Evolutionary conservation across 1,139 yeast species (phyloP), one percentile per base, ranked within the genome.

Genomic region (Komagataea norvegica): DNA sequence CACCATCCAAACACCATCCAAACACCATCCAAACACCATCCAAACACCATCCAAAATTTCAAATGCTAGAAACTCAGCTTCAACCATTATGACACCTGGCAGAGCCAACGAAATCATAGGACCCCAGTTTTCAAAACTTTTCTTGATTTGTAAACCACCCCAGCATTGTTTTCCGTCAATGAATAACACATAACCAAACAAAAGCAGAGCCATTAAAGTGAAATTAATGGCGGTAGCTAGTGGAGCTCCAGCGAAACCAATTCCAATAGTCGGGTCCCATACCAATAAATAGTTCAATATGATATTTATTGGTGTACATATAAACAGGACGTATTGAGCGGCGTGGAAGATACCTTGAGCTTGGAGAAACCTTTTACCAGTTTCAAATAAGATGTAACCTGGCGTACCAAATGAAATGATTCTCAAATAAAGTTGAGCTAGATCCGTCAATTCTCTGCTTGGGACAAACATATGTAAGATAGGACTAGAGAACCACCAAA

Each of bases 121-220:
- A 1, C 53, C 45, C 68, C 68, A 65, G 36, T 61, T 56, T 6
- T 54, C 45, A 35, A 57, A 56, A 5, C 53, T 44, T 31, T 54
- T 48, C 28, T 45, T 45, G 19, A 59, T 39, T 16, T 68, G 57
- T 13, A 62, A 48, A 9, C 62, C 63, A 18, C 54, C 57, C 67
- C 68, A 65, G 40, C 70, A 65, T 34, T 60, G 67, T 44, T 65
- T 60, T 4, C 83, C 83, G 36, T 68, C 62, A 39, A 54, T 44
- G 19, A 60, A 52, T 7, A 43, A 31, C 11, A 59, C 59, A 43
- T 62, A 63, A 1, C 43, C 43, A 17, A 61, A 44, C 14, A 65
- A 46, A 11, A 59, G 29, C 5, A 52, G 15, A 10, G 68, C 62
- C 62, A 65, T 62, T 23, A 60, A 34, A 52, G 64, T 62, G 45